phyloP scores from a whole-genome alignment of 495 filamentous ascomycete genomes.

The Oleoguttula mirabilis region DNA sequence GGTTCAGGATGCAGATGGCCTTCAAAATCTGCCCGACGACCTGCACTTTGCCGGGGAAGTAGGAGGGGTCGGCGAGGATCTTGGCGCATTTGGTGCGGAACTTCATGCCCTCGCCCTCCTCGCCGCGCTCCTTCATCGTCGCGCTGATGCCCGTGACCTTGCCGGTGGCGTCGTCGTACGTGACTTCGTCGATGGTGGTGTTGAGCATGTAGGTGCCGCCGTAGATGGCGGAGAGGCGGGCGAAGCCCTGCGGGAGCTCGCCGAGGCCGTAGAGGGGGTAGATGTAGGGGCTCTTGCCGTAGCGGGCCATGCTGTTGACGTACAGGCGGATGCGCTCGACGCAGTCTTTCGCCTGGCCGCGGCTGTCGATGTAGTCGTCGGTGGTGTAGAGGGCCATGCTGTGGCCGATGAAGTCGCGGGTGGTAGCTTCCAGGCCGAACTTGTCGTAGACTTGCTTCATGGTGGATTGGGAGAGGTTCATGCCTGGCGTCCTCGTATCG shows the following conservation, averaged over 20 bases:
- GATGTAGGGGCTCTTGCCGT: slow-evolving; percentile 98
- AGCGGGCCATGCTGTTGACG: slow-evolving; percentile 93
- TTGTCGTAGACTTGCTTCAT: slow-evolving; percentile 98
- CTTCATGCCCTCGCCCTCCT: slow-evolving; percentile 72
- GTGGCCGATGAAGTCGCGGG: slow-evolving; percentile 92
- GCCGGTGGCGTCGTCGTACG: slow-evolving; percentile 59
- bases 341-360: slow-evolving; percentile 67
- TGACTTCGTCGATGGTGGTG: slow-evolving; percentile 77
- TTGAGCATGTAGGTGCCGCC: slow-evolving; percentile 99
- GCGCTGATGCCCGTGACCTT: slow-evolving; percentile 92
- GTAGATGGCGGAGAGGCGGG: slow-evolving; percentile 92
- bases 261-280: slow-evolving; percentile 96
- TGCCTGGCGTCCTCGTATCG: too few relatives aligned
- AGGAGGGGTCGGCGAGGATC: slow-evolving; percentile 91
- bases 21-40: slow-evolving; percentile 81
- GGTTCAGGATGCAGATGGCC: slow-evolving; percentile 94
- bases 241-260: slow-evolving; percentile 96
- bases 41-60: slow-evolving; percentile 82
- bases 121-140: slow-evolving; percentile 75
- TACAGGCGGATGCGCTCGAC: slow-evolving; percentile 91
- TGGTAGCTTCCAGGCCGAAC: slow-evolving; percentile 82
- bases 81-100: slow-evolving; percentile 93
- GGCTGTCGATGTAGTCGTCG: slow-evolving; percentile 67
- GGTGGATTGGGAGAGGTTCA: slow-evolving; percentile 64
- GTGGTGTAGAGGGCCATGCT: slow-evolving; percentile 92